phyloP scores from a whole-genome alignment of 2,329 filamentous ascomycete genomes.

The Aureobasidium sp. region DNA sequence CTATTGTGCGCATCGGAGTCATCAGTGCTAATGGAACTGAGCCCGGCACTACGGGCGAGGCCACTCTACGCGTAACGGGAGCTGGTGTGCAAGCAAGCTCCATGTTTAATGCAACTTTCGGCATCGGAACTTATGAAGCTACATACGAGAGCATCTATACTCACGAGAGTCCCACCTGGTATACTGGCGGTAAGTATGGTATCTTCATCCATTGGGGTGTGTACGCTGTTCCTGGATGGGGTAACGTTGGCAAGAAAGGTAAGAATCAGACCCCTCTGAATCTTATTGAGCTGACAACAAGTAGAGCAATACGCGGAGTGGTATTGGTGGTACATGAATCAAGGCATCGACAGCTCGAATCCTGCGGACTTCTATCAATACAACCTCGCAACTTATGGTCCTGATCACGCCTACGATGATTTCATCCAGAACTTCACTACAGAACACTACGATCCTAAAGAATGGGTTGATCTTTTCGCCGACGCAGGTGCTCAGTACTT shows the following conservation, averaged over 20 bases:
- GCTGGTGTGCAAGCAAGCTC: constrained; percentile 24
- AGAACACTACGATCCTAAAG: constrained; percentile 43
- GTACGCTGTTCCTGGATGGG: constrained; percentile 52
- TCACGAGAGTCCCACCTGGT: constrained; percentile 48
- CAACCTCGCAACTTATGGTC: constrained; percentile 45
- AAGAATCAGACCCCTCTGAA: not conserved
- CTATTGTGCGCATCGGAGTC: constrained; percentile 33
- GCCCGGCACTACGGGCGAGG: constrained; percentile 26
- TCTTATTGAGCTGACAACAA: constrained; percentile 19
- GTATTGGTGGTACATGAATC: constrained; percentile 44
- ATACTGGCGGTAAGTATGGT: constrained; percentile 49
- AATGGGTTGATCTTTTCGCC: constrained; percentile 48
- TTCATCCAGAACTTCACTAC: constrained; percentile 50
- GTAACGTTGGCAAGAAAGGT: constrained; percentile 30
- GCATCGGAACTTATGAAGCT: constrained; percentile 29
- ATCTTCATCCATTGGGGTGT: constrained; percentile 56
- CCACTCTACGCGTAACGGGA: constrained; percentile 27
- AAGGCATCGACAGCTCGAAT: constrained; percentile 23
- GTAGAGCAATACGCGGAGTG: constrained; percentile 23
- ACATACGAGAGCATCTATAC: constrained; percentile 35
- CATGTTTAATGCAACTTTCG: constrained; percentile 32
- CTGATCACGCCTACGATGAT: constrained; percentile 49
- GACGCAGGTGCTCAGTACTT: constrained; percentile 46
- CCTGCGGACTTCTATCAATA: constrained; percentile 42
- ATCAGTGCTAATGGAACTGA: constrained; percentile 27